Evolutionary conservation across 768 basidiomycete species (phyloP).

Genomic region (Boletales sp.): DNA sequence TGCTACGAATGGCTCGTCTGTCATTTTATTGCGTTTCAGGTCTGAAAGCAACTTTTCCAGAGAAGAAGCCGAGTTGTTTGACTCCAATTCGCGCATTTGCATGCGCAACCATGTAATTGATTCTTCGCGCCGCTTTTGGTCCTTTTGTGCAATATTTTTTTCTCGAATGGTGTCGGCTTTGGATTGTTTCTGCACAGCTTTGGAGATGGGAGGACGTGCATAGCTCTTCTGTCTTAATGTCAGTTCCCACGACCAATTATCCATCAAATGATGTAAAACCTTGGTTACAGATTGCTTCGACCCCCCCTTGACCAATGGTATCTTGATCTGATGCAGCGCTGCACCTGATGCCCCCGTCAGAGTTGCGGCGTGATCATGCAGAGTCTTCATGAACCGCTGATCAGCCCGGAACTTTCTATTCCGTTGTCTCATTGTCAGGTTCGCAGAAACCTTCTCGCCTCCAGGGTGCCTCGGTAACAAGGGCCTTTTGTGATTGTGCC

Average conservation of each 20-base stretch:
- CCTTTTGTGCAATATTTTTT: constrained; percentile 44
- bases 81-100: constrained; percentile 38
- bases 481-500: constrained; percentile 50
- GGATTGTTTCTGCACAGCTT: constrained; percentile 26
- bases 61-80: constrained; percentile 9
- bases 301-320: constrained; percentile 37
- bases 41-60: constrained; percentile 33
- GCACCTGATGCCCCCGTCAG: constrained; percentile 61
- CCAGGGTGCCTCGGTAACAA: constrained; percentile 55
- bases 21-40: constrained; percentile 44
- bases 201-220: constrained; percentile 19
- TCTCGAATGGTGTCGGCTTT: constrained; percentile 41
- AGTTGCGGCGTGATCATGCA: constrained; percentile 59
- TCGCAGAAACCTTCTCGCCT: constrained; percentile 35
- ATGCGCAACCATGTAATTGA: constrained; percentile 52
- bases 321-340: constrained; percentile 49
- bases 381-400: constrained; percentile 55
- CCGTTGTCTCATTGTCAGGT: constrained; percentile 34
- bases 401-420: constrained; percentile 36
- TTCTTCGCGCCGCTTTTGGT: constrained; percentile 36
- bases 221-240: constrained; percentile 10
- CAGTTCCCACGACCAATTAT: too few species aligned
- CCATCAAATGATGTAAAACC: constrained; percentile 1
- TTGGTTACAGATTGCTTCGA: constrained; percentile 10
- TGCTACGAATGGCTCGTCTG: constrained; percentile 40